Evolutionary conservation across 805 yeast genomes (phyloP), one percentile per base, ranked within the genome.

Genomic region (Sugiyamaella valdiviana): DNA sequence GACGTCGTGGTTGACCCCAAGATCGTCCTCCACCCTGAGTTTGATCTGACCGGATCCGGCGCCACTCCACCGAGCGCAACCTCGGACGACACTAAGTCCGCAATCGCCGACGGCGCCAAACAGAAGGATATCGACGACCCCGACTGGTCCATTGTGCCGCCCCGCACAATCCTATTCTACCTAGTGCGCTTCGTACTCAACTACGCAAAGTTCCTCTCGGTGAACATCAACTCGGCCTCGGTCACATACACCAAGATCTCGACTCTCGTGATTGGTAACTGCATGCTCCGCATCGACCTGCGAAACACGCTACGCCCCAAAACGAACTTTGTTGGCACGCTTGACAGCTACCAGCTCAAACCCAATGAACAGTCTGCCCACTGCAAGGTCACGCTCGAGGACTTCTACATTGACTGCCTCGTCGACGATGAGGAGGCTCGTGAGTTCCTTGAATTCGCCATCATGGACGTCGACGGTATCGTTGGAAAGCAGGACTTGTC

Each of bases 321-420:
- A 39, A 47, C 54, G 22, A 60, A 57, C 22, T 66, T 66, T 51
- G 59, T 61, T 12, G 71, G 70, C 4, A 66, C 70, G 3, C 57
- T 66, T 15, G 69, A 66, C 44, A 55, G 53, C 50, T 57, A 58
- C 51, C 46, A 53, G 45, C 49, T 57, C 40, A 52, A 55, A 26
- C 51, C 54, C 6, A 57, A 55, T 32, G 70, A 66, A 45, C 51
- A 61, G 23, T 63, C 65, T 5, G 57, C 65, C 2, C 51, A 51
- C 19, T 51, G 58, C 37, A 54, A 56, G 42, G 43, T 66, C 23
- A 36, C 45, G 26, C 39, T 65, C 5, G 40, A 50, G 23, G 69
- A 66, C 45, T 54, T 64, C 15, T 64, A 59, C 42, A 48, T 62
- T n/a, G 62, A 62, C 6, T 51, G 61, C 22, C 49, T 53, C 6